Percentiles rank a stretch among this genome's conserved stretches.
These are phyloP conservation scores for Fusarium sp. DNA, from an alignment of 2,329 filamentous ascomycete genomes.

Conservation along the genomic window DNA sequence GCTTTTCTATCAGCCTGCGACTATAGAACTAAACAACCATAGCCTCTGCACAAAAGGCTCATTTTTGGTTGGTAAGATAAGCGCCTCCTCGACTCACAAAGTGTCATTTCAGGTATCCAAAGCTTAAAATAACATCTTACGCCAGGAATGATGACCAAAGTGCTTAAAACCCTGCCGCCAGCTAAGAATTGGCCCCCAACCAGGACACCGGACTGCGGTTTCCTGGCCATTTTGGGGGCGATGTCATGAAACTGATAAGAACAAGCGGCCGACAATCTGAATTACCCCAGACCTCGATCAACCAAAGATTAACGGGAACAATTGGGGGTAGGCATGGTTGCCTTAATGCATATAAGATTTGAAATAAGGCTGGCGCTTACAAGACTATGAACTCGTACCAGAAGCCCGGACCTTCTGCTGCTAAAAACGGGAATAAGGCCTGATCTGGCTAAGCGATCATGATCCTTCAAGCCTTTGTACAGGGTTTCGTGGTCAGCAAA, in stretches of 20 bases:
- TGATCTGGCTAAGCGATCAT: background rate
- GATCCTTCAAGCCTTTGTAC: background rate
- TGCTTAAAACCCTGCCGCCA: background rate
- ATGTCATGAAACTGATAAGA: background rate
- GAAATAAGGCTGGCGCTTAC: conserved; percentile 12
- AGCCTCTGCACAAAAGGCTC: background rate
- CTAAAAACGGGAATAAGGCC: background rate
- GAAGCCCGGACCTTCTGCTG: background rate
- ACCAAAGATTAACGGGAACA: background rate
- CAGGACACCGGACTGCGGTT: background rate
- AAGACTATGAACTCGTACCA: background rate
- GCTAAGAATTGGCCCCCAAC: background rate
- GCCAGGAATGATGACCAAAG: background rate
- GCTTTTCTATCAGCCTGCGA: background rate
- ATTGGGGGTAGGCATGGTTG: background rate
- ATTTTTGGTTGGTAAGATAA: background rate
- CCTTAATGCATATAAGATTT: background rate
- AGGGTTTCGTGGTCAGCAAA: background rate
- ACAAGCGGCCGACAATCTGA: background rate
- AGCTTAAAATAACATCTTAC: too few species aligned
- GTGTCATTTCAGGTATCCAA: fast-evolving
- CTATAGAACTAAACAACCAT: background rate
- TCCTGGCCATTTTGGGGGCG: background rate
- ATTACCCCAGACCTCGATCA: background rate
- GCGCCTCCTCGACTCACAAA: fast-evolving